Conservation (phyloP, 2,329 filamentous ascomycete species). For the Fusarium pseudograminearum region DNA sequence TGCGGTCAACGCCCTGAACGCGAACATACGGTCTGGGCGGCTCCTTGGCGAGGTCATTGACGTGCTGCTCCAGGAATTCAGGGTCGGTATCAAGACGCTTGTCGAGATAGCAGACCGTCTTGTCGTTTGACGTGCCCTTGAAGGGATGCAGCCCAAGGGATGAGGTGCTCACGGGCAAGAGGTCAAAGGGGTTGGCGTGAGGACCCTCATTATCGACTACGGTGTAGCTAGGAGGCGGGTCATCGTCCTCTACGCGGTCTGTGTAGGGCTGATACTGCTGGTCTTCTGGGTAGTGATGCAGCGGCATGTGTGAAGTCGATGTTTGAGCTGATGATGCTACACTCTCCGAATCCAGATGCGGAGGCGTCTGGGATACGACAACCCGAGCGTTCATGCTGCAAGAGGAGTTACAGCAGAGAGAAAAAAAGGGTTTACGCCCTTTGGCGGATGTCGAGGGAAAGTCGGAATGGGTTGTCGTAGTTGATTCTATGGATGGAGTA, state of each 20-base stretch:
- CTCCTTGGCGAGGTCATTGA: conserved; percentile 57
- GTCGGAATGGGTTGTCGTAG: conserved; percentile 19
- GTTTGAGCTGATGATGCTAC: conserved; percentile 28
- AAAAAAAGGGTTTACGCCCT: conserved; percentile 8
- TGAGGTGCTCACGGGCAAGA: conserved; percentile 30
- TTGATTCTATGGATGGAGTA: conserved; percentile 8
- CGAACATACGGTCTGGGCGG: conserved; percentile 67
- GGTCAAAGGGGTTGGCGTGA: conserved; percentile 27
- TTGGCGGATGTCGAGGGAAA: conserved; percentile 10
- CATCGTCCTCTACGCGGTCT: conserved; percentile 24
- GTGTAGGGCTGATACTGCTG: conserved; percentile 24
- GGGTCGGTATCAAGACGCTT: conserved; percentile 59
- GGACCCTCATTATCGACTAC: conserved; percentile 37
- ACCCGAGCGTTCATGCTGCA: conserved; percentile 27
- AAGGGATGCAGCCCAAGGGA: conserved; percentile 46
- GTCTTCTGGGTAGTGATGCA: conserved; percentile 41
- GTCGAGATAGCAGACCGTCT: conserved; percentile 59
- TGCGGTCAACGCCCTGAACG: conserved; percentile 65
- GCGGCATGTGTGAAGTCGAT: conserved; percentile 34
- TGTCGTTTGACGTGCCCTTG: conserved; percentile 50
- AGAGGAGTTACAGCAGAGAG: neutral
- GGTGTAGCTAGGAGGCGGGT: conserved; percentile 40
- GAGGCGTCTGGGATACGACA: conserved; percentile 22
- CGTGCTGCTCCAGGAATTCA: conserved; percentile 58
- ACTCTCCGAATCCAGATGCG: conserved; percentile 28